Evolutionary conservation across 2,329 filamentous ascomycete genomes (phyloP).

Genomic region (Cladophialophora chaetospira): DNA sequence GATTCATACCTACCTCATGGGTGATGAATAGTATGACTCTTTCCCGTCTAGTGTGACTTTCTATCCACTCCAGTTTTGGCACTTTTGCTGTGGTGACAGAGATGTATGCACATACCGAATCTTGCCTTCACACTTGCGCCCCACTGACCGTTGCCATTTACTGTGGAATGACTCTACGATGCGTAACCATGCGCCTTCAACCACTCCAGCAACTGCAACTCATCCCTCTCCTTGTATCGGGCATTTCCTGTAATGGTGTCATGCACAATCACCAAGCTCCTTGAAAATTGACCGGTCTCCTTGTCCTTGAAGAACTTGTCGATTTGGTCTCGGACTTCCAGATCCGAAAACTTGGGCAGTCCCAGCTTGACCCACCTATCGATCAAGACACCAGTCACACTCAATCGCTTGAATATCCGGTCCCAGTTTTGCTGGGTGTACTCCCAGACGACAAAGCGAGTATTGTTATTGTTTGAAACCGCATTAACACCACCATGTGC

Average conservation of each 20-base stretch:
- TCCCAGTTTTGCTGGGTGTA: slow-evolving; percentile 86
- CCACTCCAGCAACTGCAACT: slow-evolving; percentile 75
- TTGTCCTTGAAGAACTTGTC: slow-evolving; percentile 80
- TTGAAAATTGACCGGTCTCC: slow-evolving; percentile 76
- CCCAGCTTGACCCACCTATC: slow-evolving; percentile 83
- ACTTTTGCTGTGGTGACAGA: background rate
- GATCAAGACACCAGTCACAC: slow-evolving; percentile 79
- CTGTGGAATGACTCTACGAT: slow-evolving; percentile 30
- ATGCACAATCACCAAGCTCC: slow-evolving; percentile 79
- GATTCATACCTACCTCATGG: too few species aligned
- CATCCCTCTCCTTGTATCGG: slow-evolving; percentile 78
- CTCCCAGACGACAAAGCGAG: slow-evolving; percentile 76
- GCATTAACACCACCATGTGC: slow-evolving; percentile 78
- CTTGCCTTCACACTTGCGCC: background rate
- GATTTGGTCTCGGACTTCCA: slow-evolving; percentile 72
- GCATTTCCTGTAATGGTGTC: slow-evolving; percentile 85
- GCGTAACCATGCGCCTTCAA: slow-evolving; percentile 64
- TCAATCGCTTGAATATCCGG: slow-evolving; percentile 67
- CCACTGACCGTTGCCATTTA: background rate
- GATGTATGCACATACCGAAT: background rate
- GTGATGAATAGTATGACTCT: background rate
- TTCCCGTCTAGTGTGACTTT: background rate
- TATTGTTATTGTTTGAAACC: slow-evolving; percentile 71
- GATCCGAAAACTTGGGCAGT: slow-evolving; percentile 75
- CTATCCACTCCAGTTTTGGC: background rate